Evolutionary conservation across 106 monocot genomes (phyloP).

Genomic region (Phalaenopsis aphrodite): DNA sequence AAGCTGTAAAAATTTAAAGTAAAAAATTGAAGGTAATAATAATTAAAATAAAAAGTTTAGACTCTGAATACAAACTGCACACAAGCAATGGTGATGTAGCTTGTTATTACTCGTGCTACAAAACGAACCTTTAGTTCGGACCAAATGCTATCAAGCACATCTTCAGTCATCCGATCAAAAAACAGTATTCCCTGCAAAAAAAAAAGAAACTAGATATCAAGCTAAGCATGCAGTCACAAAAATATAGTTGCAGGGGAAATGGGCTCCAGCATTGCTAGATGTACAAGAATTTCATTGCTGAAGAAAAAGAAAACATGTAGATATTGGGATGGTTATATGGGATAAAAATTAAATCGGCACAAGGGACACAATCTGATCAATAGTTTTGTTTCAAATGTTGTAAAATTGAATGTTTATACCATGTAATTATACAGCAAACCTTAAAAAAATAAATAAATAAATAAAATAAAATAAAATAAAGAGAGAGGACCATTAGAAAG

Average conservation of each 20-base stretch:
- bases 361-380: not conserved
- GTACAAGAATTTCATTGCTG: not conserved
- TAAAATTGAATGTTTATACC: not conserved
- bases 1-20: not conserved
- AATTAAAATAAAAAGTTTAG: not conserved
- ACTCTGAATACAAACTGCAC: not conserved
- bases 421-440: not conserved
- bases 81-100: not conserved
- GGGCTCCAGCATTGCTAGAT: not conserved
- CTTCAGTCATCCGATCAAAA: slow-evolving; percentile 86
- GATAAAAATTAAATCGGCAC: not conserved
- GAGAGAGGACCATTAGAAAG: not conserved
- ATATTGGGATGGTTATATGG: not conserved
- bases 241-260: too few relatives aligned
- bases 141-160: slow-evolving; percentile 60
- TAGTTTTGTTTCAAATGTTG: not conserved
- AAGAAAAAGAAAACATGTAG: not conserved
- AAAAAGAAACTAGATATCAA: not conserved
- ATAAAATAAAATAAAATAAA: too few relatives aligned
- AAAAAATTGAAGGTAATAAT: not conserved
- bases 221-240: too few relatives aligned
- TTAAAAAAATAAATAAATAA: not conserved
- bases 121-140: slow-evolving; percentile 43
- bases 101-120: not conserved
- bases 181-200: slow-evolving; percentile 69